These are phyloP conservation scores for Cryptosporidium sp. DNA, from an alignment of 169 alveolate genomes.

Conservation along the genomic window DNA sequence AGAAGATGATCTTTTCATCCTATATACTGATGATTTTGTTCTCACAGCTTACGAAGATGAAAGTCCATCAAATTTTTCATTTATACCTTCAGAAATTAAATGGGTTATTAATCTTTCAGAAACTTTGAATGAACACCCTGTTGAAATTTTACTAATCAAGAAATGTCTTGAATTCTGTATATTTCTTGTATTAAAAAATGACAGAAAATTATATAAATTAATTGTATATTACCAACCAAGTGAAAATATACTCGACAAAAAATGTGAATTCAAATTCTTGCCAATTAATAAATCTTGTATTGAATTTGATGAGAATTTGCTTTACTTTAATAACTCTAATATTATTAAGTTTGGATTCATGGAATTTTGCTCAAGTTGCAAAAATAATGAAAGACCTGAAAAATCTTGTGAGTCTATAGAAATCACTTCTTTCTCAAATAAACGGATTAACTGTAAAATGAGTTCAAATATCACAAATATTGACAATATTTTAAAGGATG, in stretches of 20 bases:
- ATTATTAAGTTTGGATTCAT: slow-evolving; percentile 8
- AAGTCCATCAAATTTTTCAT: too few species aligned
- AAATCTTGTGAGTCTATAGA: neutral
- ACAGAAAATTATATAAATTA: slow-evolving; percentile 17
- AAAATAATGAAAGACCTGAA: neutral
- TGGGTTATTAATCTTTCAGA: slow-evolving; percentile 60
- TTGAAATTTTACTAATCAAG: slow-evolving; percentile 23
- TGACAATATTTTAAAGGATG: slow-evolving; percentile 8
- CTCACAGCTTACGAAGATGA: slow-evolving; percentile 23
- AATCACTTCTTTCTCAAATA: neutral
- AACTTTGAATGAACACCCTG: slow-evolving; percentile 42
- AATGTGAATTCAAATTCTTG: slow-evolving; percentile 16
- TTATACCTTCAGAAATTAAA: slow-evolving; percentile 12
- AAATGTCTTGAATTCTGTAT: neutral
- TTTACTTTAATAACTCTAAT: neutral
- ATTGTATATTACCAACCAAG: slow-evolving; percentile 16
- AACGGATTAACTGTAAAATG: neutral
- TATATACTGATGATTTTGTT: slow-evolving; percentile 29
- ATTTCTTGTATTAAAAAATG: slow-evolving; percentile 8
- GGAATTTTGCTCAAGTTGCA: neutral
- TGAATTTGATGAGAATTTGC: slow-evolving; percentile 1
- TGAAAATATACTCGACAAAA: slow-evolving; percentile 22
- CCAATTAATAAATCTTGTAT: neutral
- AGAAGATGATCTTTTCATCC: neutral
- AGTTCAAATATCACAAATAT: neutral